Base-by-base conservation (phyloP, 305 asterid genomes). In the Fraxinus baroniana region DNA sequence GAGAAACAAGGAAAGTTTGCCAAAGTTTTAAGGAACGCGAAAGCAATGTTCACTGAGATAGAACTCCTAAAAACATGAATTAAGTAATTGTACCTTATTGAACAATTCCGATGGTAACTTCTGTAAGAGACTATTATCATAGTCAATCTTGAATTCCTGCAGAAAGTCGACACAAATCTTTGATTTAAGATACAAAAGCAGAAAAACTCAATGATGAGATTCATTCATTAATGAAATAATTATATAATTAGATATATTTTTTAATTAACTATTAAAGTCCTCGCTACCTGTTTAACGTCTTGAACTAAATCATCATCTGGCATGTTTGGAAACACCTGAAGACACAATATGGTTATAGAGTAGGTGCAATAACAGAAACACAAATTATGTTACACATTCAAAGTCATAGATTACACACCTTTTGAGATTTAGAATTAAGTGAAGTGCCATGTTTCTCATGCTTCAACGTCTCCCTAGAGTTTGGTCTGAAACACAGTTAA, bases 71-170 rank as follows among this genome's bases (percentile, higher is more conserved):
- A 62, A 32, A 35, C 76, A 70, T 44, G 30, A 66, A 32, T 32
- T 60, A 39, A 20, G 15, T 24, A 64, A 82, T 52, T 55, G 20
- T 30, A 70, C 98, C 96, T 91, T 84, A 35, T 55, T 68, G 81
- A 94, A 90, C 78, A 87, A 86, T 80, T 90, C 93, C 30, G 82
- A 79, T 37, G 92, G 95, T 75, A 91, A 91, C 79, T 79, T 86
- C 81, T 79, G 85, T 4, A 74, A 46, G 76, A 76, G 76, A 62
- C 84, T 87, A 80, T 86, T 84, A 82, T 80, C 83, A 18, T 39
- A 81, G 64, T 87, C 60, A 26, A 77, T 74, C 82, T 86, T 83
- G 41, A 77, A 81, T 81, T 86, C 92, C 98, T 94, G 89, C 74
- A 82, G 36, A 78, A 74, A 77, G 80, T 74, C 4, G 73, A 77